phyloP scores from a whole-genome alignment of 2,329 filamentous ascomycete species.

The Epicoccum nigrum region DNA sequence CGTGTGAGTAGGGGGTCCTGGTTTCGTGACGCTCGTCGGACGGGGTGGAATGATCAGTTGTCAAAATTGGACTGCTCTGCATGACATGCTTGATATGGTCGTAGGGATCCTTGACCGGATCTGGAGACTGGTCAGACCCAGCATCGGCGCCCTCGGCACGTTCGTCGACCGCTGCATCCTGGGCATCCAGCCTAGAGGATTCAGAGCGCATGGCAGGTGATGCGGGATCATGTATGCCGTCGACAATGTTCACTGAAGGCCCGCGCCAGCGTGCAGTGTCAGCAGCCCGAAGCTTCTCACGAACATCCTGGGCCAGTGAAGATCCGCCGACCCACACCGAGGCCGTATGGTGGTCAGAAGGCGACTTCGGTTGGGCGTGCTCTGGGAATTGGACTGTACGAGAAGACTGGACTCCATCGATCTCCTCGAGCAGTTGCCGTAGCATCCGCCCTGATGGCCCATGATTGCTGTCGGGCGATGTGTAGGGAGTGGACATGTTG shows the following conservation, averaged over 20 bases:
- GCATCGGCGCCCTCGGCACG: not conserved
- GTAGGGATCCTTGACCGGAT: constrained; percentile 4
- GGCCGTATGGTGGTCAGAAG: not conserved
- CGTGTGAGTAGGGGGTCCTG: not conserved
- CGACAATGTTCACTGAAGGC: not conserved
- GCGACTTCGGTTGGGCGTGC: constrained; percentile 1
- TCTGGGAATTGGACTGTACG: not conserved
- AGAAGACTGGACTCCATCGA: constrained; percentile 18
- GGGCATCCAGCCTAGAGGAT: not conserved
- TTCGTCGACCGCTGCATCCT: not conserved
- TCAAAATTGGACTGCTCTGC: not conserved
- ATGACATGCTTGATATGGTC: not conserved
- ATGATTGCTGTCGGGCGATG: no score
- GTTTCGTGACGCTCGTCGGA: not conserved
- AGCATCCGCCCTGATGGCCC: constrained; percentile 30
- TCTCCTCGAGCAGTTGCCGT: constrained; percentile 36
- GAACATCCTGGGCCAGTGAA: constrained; percentile 28
- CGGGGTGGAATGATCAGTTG: not conserved
- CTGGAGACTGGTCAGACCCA: not conserved
- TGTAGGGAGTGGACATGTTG: constrained; percentile 35
- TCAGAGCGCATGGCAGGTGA: constrained; percentile 1
- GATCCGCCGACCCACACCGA: constrained; percentile 32
- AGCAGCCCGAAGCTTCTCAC: constrained; percentile 29
- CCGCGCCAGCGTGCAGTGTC: constrained; percentile 31
- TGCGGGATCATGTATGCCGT: not conserved